These are phyloP conservation scores for Diutina mesorugosa DNA, from an alignment of 1,139 yeast species.

Conservation along the genomic window DNA sequence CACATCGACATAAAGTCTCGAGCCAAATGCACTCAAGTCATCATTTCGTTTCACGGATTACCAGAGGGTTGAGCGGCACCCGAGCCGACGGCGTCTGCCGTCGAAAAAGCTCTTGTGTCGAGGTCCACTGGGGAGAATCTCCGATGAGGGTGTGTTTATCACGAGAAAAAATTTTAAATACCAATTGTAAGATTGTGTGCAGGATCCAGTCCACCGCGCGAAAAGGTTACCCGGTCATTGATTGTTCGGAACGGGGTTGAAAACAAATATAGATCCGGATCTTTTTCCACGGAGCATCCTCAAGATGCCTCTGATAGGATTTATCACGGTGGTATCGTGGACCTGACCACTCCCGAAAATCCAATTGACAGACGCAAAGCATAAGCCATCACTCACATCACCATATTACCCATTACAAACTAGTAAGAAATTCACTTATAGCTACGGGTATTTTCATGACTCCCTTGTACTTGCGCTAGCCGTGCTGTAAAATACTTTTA, in stretches of 20 bases:
- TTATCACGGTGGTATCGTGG: too few species aligned
- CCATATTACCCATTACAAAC: too few species aligned
- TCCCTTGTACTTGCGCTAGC: neutral
- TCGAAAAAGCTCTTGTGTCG: neutral
- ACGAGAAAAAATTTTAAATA: neutral
- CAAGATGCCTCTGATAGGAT: too few species aligned
- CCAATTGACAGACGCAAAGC: too few species aligned
- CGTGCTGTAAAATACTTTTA: neutral
- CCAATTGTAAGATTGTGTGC: neutral
- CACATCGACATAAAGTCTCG: slow-evolving; percentile 88
- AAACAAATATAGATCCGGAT: neutral
- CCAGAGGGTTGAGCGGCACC: neutral
- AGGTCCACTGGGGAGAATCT: neutral
- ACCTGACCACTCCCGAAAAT: too few species aligned
- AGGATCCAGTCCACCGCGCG: neutral
- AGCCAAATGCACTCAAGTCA: slow-evolving; percentile 95
- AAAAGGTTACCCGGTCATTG: neutral
- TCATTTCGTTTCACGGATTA: slow-evolving; percentile 23
- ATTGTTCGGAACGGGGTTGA: neutral
- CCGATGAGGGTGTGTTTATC: neutral
- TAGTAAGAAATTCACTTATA: too few species aligned
- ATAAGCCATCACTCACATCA: too few species aligned
- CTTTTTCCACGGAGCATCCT: too few species aligned
- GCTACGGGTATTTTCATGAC: neutral
- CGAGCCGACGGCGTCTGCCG: neutral